Percentiles rank a stretch among this genome's conserved stretches.
Evolutionary conservation across 2,329 filamentous ascomycete genomes (phyloP).

Genomic region (Colletotrichum brevisporum): DNA sequence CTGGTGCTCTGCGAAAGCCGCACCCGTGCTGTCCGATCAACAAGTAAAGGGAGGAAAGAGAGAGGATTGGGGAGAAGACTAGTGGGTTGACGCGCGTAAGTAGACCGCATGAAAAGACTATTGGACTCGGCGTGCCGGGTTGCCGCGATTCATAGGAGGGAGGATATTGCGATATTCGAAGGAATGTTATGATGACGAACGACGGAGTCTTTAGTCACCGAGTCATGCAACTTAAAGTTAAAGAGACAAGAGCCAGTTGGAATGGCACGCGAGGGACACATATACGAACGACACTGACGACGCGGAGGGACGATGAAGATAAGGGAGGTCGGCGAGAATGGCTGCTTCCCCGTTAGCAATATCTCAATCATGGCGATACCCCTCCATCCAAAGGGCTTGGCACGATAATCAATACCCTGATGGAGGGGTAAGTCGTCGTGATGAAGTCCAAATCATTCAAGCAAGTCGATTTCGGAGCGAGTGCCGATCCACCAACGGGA

Average conservation of each 20-base stretch:
- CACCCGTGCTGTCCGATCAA: constrained; percentile 8
- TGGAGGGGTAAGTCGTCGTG: too few relatives aligned
- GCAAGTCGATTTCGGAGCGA: too few relatives aligned
- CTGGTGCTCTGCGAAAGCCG: not conserved
- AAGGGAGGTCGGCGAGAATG: too few relatives aligned
- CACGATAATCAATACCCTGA: too few relatives aligned
- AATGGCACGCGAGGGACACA: not conserved
- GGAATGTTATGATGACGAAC: constrained; percentile 10
- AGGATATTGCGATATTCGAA: not conserved
- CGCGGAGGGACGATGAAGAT: too few relatives aligned
- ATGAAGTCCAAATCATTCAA: too few relatives aligned
- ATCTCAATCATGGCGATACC: too few relatives aligned
- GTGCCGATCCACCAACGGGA: constrained; percentile 9
- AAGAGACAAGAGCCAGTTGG: not conserved
- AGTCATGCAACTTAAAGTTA: not conserved
- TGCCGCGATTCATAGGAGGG: not conserved
- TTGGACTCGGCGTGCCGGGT: not conserved
- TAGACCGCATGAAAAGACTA: constrained; percentile 10
- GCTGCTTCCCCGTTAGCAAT: too few relatives aligned
- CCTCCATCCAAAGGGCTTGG: too few relatives aligned
- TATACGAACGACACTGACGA: not conserved
- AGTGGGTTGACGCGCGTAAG: constrained; percentile 19
- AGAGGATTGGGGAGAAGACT: not conserved
- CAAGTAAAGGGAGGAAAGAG: not conserved
- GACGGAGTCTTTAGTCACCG: not conserved